Evolutionary conservation across 2,329 filamentous ascomycete genomes (phyloP).

Genomic region (Catunica adiposa): DNA sequence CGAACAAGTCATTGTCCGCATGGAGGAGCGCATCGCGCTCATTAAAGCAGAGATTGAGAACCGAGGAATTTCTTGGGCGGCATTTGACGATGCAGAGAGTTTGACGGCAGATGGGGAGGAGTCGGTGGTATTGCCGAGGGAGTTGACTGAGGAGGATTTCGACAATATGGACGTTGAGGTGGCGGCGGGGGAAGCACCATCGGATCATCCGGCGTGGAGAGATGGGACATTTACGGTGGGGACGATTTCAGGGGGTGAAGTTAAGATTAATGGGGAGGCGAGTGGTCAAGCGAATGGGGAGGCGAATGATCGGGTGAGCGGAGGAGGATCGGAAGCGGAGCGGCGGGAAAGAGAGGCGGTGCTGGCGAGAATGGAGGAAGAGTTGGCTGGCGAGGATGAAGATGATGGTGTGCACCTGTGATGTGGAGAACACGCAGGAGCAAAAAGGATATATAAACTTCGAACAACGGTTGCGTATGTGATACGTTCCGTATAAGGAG

Average conservation of each 20-base stretch:
- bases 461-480: no score
- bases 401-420: neutral
- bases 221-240: constrained; percentile 50
- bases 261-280: neutral
- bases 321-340: neutral
- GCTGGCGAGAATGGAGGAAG: neutral
- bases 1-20: constrained; percentile 47
- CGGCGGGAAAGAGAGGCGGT: neutral
- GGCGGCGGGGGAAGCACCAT: neutral
- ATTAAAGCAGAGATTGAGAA: constrained; percentile 47
- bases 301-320: neutral
- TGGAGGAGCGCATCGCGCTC: constrained; percentile 47
- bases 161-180: neutral
- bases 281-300: neutral
- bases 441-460: no score
- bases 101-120: constrained; percentile 12
- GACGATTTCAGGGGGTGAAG: constrained; percentile 25
- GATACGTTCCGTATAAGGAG: no score
- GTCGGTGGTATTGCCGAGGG: constrained; percentile 7
- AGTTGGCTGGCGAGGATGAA: neutral
- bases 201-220: constrained; percentile 32
- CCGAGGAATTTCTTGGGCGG: constrained; percentile 39
- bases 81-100: constrained; percentile 32
- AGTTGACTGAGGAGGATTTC: neutral
- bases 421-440: neutral